Evolutionary conservation across 1,284 basidiomycete species (phyloP).

Genomic region (Sutorius eximius): DNA sequence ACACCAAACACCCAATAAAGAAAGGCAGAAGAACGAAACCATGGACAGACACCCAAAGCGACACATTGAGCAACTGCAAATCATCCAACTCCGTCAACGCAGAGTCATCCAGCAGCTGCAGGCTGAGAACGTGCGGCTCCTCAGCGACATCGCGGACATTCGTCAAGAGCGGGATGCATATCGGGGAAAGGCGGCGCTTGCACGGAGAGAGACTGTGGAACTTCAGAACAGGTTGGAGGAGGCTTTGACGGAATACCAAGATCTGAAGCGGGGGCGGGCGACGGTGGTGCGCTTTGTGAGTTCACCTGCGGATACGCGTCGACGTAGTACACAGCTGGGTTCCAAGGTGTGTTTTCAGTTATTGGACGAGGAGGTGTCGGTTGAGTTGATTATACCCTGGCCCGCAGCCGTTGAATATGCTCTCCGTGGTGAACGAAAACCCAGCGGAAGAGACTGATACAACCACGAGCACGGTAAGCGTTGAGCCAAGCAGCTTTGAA

Average conservation of each 20-base stretch:
- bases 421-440: slow-evolving; percentile 1
- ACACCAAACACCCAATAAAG: neutral
- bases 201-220: slow-evolving; percentile 24
- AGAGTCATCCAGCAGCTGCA: slow-evolving; percentile 29
- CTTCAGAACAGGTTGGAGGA: slow-evolving; percentile 25
- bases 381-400: neutral
- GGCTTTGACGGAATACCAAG: slow-evolving; percentile 14
- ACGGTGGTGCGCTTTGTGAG: slow-evolving; percentile 11
- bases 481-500: too few relatives aligned
- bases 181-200: slow-evolving; percentile 19
- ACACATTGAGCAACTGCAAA: slow-evolving; percentile 29
- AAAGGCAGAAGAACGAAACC: neutral
- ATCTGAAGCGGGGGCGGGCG: slow-evolving; percentile 25
- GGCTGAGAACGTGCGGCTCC: slow-evolving; percentile 19
- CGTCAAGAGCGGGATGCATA: slow-evolving; percentile 29
- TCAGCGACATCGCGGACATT: slow-evolving; percentile 26
- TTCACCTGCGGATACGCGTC: neutral
- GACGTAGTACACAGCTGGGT: neutral
- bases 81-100: slow-evolving; percentile 24
- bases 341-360: slow-evolving; percentile 8
- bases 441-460: neutral
- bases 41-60: slow-evolving; percentile 17
- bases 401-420: slow-evolving; percentile 3
- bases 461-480: neutral
- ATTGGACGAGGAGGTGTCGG: neutral